Conservation (phyloP, 139 green algal species). For the Ostreobium quekettii region DNA sequence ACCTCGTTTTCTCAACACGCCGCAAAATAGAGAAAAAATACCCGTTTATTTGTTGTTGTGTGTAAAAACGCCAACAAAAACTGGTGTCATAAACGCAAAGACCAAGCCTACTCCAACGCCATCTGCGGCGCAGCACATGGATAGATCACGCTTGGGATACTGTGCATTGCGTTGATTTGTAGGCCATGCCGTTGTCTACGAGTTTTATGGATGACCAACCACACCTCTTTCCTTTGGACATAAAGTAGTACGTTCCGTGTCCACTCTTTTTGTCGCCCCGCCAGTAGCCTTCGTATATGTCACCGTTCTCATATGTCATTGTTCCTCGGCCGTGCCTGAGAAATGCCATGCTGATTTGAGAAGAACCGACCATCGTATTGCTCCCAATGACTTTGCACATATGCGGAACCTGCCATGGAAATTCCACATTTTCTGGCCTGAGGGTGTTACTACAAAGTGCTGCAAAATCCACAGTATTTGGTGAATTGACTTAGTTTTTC, state of each 20-base stretch:
- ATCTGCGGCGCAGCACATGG: background rate
- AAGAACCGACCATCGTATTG: background rate
- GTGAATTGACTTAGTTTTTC: no score
- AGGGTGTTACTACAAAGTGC: no score
- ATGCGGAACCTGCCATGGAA: background rate
- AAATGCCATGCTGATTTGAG: no score
- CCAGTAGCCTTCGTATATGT: conserved; percentile 60
- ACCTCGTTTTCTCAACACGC: no score
- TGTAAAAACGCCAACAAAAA: background rate
- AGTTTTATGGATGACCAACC: background rate
- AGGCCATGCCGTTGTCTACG: background rate
- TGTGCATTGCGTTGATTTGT: background rate
- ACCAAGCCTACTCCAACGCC: background rate
- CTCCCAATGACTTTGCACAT: background rate
- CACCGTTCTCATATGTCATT: conserved; percentile 50
- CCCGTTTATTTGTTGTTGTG: background rate
- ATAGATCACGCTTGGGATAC: background rate
- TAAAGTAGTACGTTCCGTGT: conserved; percentile 48
- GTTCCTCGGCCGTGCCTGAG: conserved; percentile 46
- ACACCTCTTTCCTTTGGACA: conserved; percentile 36
- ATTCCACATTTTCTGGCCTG: background rate
- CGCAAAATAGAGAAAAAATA: no score
- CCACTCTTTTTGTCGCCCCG: conserved; percentile 55
- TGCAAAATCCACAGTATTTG: no score
- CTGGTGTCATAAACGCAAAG: background rate